Evolutionary conservation across 2,329 filamentous ascomycete genomes (phyloP).

Genomic region (Sporothrix mexicana): DNA sequence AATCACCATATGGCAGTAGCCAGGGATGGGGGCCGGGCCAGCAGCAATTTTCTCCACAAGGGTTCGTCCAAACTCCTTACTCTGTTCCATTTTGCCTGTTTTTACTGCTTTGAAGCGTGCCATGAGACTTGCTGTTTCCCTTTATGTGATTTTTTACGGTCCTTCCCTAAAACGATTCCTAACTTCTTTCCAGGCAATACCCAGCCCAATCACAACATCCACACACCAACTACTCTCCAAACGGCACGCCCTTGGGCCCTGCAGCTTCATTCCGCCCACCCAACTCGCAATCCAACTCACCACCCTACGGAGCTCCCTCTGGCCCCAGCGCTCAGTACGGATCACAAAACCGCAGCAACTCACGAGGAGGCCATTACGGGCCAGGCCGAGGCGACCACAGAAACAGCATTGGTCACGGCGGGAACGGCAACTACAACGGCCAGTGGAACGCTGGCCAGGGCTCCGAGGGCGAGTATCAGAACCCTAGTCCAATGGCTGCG

Average conservation of each 20-base stretch:
- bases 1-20: slow-evolving; percentile 51
- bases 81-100: slow-evolving; percentile 21
- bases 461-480: slow-evolving; percentile 45
- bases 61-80: slow-evolving; percentile 44
- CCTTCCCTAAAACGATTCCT: not conserved
- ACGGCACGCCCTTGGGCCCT: slow-evolving; percentile 57
- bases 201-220: slow-evolving; percentile 52
- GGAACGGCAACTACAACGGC: slow-evolving; percentile 66
- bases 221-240: slow-evolving; percentile 56
- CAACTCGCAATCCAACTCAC: slow-evolving; percentile 54
- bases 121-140: not conserved
- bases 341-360: slow-evolving; percentile 57
- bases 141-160: not conserved
- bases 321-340: slow-evolving; percentile 62
- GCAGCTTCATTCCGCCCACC: slow-evolving; percentile 59
- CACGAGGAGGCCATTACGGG: slow-evolving; percentile 65
- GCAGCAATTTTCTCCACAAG: slow-evolving; percentile 49
- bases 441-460: slow-evolving; percentile 70
- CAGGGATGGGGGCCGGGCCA: slow-evolving; percentile 49
- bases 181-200: slow-evolving; percentile 60
- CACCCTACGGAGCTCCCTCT: slow-evolving; percentile 62
- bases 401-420: slow-evolving; percentile 42
- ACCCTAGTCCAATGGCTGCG: slow-evolving; percentile 36
- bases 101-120: not conserved
- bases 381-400: slow-evolving; percentile 54